These are phyloP conservation scores for Entomophthora muscae DNA, from an alignment of 371 early-diverging fungal genomes.

Conservation along the genomic window DNA sequence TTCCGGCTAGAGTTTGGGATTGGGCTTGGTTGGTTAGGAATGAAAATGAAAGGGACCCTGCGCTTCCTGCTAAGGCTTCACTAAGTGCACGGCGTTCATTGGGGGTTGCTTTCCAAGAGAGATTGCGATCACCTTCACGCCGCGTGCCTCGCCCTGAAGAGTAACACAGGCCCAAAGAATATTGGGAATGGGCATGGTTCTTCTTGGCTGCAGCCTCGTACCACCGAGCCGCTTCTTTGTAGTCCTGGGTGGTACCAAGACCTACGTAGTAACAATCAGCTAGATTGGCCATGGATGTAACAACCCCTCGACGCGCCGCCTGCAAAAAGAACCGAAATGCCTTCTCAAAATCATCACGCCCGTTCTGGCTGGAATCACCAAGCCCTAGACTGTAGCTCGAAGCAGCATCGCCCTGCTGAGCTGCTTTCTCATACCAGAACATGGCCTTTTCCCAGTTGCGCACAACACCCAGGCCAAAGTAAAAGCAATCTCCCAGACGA, in stretches of 20 bases:
- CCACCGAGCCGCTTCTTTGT: slow-evolving; percentile 39
- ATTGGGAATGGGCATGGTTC: slow-evolving; percentile 46
- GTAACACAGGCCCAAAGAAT: slow-evolving; percentile 65
- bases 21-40: slow-evolving; percentile 48
- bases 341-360: slow-evolving; percentile 27
- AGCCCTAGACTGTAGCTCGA: slow-evolving; percentile 66
- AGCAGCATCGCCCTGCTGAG: slow-evolving; percentile 49
- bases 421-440: slow-evolving; percentile 49
- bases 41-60: slow-evolving; percentile 67
- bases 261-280: slow-evolving; percentile 72
- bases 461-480: slow-evolving; percentile 47
- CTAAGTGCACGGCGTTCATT: slow-evolving; percentile 60
- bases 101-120: slow-evolving; percentile 47
- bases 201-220: slow-evolving; percentile 37
- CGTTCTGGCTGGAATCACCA: slow-evolving; percentile 58
- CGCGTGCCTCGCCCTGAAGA: slow-evolving; percentile 57
- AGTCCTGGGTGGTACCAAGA: slow-evolving; percentile 43
- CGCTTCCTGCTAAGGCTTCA: slow-evolving; percentile 84
- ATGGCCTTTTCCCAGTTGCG: slow-evolving; percentile 35
- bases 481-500: slow-evolving; percentile 59
- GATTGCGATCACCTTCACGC: slow-evolving; percentile 30
- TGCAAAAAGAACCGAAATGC: slow-evolving; percentile 34
- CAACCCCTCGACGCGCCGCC: slow-evolving; percentile 25
- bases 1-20: slow-evolving; percentile 47
- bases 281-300: slow-evolving; percentile 52